Evolutionary conservation across 768 basidiomycete species (phyloP), one percentile per base, ranked within the genome.

Genomic region (Lyophyllum shimeji): DNA sequence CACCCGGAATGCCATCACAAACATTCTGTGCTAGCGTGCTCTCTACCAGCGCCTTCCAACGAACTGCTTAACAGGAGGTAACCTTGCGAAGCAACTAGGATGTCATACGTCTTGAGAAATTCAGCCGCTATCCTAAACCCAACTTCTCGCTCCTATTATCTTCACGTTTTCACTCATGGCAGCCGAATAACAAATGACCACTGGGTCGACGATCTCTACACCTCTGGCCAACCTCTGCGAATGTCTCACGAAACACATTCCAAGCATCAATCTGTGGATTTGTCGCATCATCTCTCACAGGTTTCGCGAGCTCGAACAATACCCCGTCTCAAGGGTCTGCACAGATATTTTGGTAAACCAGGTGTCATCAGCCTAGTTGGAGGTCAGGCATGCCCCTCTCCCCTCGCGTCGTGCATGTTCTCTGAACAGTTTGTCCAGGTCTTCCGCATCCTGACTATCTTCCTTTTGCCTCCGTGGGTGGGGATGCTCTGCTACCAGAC

Each of bases 371-470:
- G 67, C 48, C 72, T 93, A 58, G 87, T 87, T n/a, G 89, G 89
- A 63, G 90, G 90, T 84, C 46, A 57, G 76, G 66, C 29, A 2
- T 44, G 23, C 42, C 51, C 15, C 23, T 33, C n/a, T 53, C 52
- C 34, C 33, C 18, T 5, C 20, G n/a, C n/a, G n/a, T 20, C 37
- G 17, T 12, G 9, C 6, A 39, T 15, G 9, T 33, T 12, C 7
- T 39, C 13, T 39, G 6, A 15, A 7, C 9, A 7, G 13, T 39
- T 3, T 7, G 17, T 15, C 29, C 39, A 86, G 88, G 88, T 11
- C 63, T 88, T 23, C 90, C 91, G 0, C 77, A 74, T 57, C 83
- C 89, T 7, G 78, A 76, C 0, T 86, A 85, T 66, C 93, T 90
- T 67, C 88, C 89, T 0, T 88, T 88, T 65, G 76, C 85, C 20